Evolutionary conservation across 2,329 filamentous ascomycete species (phyloP), one percentile per base, ranked within the genome.

Genomic region (Nigrospora osmanthi): DNA sequence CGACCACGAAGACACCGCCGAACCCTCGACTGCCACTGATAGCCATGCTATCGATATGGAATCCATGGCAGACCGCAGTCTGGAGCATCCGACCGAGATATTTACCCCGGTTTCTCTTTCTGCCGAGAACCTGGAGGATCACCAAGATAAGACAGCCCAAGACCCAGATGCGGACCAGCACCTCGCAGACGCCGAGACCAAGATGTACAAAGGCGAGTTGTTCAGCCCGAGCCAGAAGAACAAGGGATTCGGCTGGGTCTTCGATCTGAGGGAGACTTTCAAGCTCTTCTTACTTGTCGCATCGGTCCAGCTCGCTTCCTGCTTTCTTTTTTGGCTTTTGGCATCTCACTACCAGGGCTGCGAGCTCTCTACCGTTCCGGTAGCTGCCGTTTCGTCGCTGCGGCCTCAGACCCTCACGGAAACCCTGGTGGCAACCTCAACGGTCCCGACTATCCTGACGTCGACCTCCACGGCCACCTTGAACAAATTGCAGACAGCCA

Each of bases 41-140:
- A 33, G 42, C 23, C 40, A 45, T 14, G 51, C 47, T 15, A 38
- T 43, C 7, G 56, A 58, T 31, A 44, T 57, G 15, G 56, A 60
- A 38, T 51, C 53, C 28, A 49, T 57, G 39, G 52, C 54, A 17
- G 58, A 59, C 33, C 58, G 53, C 45, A 63, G 59, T 42, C 53
- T 63, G 12, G 58, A 62, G 50, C 56, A 55, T 23, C 60, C 59
- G 15, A 62, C 59, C 16, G 56, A 54, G 46, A 50, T 63, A 10
- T 58, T 58, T 33, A 51, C 59, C 34, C 53, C 55, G 28, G 52
- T 46, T 31, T 28, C 23, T 7, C 6, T 28, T 4, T 28, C 23
- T 10, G 23, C 23, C 23, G 23, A 28, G 23, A 4, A 28, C 9
- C 23, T 28, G 23, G 23, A 28, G 23, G 5, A 28, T 28, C 23